Evolutionary conservation across 2,329 filamentous ascomycete genomes (phyloP).

Genomic region (Trematosphaeria pertusa): DNA sequence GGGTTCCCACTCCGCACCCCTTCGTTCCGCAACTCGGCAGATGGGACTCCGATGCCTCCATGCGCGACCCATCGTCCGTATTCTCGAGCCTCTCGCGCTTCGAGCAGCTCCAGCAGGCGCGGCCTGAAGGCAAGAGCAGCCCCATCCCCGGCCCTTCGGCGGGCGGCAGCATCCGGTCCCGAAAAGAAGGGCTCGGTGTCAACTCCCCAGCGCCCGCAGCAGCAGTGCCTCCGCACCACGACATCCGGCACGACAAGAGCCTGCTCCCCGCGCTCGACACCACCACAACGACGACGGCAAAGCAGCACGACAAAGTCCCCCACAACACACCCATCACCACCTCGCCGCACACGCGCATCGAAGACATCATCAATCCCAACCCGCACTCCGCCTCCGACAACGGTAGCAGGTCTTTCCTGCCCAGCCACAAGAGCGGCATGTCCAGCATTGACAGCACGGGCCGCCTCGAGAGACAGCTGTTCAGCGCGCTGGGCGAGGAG

Average conservation of each 20-base stretch:
- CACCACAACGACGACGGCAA: not conserved
- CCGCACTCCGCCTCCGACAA: constrained; percentile 7
- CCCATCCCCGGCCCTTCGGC: constrained; percentile 24
- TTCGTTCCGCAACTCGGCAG: constrained; percentile 16
- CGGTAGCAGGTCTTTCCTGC: constrained; percentile 21
- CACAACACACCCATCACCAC: constrained; percentile 5
- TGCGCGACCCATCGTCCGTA: constrained; percentile 28
- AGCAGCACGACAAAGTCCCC: constrained; percentile 2
- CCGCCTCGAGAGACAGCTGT: constrained; percentile 36
- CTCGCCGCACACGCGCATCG: constrained; percentile 6
- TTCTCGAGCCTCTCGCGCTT: constrained; percentile 21
- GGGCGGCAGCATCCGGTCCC: constrained; percentile 25
- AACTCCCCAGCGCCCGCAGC: constrained; percentile 6
- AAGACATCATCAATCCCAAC: constrained; percentile 33
- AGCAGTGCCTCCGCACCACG: no score
- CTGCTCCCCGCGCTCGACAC: constrained; percentile 8
- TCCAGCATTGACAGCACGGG: constrained; percentile 39
- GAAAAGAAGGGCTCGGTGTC: constrained; percentile 33
- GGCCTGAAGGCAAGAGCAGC: constrained; percentile 18
- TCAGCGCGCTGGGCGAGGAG: constrained; percentile 41
- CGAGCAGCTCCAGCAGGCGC: constrained; percentile 6
- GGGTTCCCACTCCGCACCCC: constrained; percentile 29
- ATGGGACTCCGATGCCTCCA: constrained; percentile 28
- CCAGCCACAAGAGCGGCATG: constrained; percentile 30
- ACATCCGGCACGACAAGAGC: constrained; percentile 25